Evolutionary conservation across 169 alveolate genomes (phyloP).

Genomic region (Toxoplasma gondii): DNA sequence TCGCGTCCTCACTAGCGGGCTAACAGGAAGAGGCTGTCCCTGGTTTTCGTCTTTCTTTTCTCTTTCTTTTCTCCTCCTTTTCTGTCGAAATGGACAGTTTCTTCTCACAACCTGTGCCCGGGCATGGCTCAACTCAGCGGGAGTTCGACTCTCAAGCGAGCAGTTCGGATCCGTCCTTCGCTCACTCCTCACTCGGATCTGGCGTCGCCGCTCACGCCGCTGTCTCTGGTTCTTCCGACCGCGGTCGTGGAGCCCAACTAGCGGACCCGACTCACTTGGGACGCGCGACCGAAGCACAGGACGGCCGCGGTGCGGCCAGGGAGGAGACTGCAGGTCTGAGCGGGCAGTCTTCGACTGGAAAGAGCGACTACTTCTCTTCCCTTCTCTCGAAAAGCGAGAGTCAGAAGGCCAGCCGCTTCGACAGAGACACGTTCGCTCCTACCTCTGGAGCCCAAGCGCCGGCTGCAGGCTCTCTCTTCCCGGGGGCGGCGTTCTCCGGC

Average conservation of each 20-base stretch:
- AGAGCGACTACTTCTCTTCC: too few species aligned
- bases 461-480: not conserved
- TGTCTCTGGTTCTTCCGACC: not conserved
- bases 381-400: not conserved
- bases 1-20: not conserved
- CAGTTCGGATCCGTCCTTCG: not conserved
- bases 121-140: not conserved
- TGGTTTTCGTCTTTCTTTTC: not conserved
- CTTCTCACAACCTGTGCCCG: conserved; percentile 4
- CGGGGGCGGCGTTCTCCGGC: not conserved
- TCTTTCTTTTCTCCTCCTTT: not conserved
- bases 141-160: not conserved
- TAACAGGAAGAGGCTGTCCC: too few species aligned
- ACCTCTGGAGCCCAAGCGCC: not conserved
- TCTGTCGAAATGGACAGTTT: not conserved
- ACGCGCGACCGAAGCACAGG: too few species aligned
- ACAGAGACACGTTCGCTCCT: not conserved
- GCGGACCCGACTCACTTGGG: not conserved
- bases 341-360: too few species aligned
- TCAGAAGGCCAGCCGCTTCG: not conserved
- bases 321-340: too few species aligned
- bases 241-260: not conserved
- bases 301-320: too few species aligned
- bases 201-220: not conserved
- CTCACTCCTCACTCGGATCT: not conserved